phyloP scores from a whole-genome alignment of 805 yeast genomes.

The Tetrapisispora pingtungensis region DNA sequence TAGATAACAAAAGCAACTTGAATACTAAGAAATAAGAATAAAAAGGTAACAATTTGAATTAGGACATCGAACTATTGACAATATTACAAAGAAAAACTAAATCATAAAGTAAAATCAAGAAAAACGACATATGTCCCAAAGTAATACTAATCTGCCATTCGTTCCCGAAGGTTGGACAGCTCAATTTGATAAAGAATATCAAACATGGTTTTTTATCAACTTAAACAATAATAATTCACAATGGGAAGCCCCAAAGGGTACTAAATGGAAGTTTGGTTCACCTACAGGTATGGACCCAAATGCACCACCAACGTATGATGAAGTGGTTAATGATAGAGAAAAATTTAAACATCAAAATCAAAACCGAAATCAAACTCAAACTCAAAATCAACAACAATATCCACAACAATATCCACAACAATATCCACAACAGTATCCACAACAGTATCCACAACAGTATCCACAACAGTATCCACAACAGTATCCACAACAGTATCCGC shows the following conservation, averaged over 20 bases:
- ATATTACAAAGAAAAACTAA: no score
- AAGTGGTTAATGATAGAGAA: not conserved
- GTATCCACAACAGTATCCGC: constrained; percentile 10
- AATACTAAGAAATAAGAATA: no score
- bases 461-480: constrained; percentile 16
- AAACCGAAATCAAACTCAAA: constrained; percentile 27
- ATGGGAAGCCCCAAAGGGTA: constrained; percentile 78
- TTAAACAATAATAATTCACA: constrained; percentile 64
- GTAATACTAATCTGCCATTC: constrained; percentile 34
- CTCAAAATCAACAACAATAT: constrained; percentile 11
- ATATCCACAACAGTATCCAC: constrained; percentile 9
- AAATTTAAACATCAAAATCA: constrained; percentile 28
- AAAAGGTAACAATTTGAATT: no score
- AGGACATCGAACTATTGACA: no score
- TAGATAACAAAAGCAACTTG: no score
- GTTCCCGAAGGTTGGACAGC: constrained; percentile 71
- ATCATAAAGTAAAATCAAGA: no score
- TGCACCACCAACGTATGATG: constrained; percentile 11
- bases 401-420: constrained; percentile 18
- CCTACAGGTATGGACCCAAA: not conserved
- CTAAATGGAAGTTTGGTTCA: constrained; percentile 28
- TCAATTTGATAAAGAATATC: constrained; percentile 58
- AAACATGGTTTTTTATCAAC: constrained; percentile 75
- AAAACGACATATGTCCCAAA: constrained; percentile 13
- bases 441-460: constrained; percentile 7